Percentiles rank a stretch among this genome's conserved stretches.
phyloP scores from a whole-genome alignment of 108 stramenopile genomes.

The Nitzschia sp. region DNA sequence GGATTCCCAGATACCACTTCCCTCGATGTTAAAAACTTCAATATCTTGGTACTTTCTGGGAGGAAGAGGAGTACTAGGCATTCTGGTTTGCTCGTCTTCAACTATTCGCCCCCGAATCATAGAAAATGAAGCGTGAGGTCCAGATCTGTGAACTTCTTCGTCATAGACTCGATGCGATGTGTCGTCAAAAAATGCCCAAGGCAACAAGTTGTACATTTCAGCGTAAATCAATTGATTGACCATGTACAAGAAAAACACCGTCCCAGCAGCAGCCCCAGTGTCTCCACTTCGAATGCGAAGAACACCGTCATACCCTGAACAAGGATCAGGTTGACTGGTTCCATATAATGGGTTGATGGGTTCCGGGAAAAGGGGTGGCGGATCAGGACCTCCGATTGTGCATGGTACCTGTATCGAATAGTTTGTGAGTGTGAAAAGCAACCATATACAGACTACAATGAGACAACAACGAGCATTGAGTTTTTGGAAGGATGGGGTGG shows the following conservation, averaged over 20 bases:
- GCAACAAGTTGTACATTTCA: slow-evolving; percentile 35
- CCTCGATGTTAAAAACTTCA: neutral
- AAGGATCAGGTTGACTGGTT: neutral
- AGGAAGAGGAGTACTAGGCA: neutral
- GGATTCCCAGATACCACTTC: slow-evolving; percentile 41
- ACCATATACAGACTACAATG: too few species aligned
- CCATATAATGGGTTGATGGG: too few species aligned
- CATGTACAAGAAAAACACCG: slow-evolving; percentile 33
- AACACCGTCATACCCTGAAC: slow-evolving; percentile 35
- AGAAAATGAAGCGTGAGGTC: neutral
- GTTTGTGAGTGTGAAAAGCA: too few species aligned
- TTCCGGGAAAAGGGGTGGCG: too few species aligned
- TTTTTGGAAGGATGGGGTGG: too few species aligned
- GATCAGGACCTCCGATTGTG: too few species aligned
- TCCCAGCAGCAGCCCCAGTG: slow-evolving; percentile 9
- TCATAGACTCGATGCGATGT: slow-evolving; percentile 33
- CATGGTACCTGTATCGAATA: too few species aligned
- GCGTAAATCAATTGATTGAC: slow-evolving; percentile 47
- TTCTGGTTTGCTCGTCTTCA: neutral
- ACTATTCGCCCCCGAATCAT: neutral
- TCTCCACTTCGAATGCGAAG: slow-evolving; percentile 30
- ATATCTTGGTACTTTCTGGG: too few species aligned
- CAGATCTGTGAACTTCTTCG: slow-evolving; percentile 26
- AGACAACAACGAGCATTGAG: too few species aligned
- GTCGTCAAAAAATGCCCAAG: slow-evolving; percentile 40